phyloP scores from a whole-genome alignment of 2,329 filamentous ascomycete species.

The Talaromyces pinophilus region DNA sequence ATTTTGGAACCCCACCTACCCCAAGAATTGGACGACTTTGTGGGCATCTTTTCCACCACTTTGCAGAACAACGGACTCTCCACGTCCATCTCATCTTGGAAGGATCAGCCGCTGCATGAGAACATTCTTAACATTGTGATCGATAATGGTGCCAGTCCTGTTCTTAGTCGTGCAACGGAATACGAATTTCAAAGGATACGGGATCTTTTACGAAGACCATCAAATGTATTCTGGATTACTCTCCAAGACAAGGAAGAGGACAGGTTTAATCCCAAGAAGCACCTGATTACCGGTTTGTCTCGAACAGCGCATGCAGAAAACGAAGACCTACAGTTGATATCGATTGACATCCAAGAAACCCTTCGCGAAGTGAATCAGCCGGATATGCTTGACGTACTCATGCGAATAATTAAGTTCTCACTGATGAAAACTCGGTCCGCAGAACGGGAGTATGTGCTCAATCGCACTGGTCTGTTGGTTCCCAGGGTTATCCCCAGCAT shows the following conservation, averaged over 20 bases:
- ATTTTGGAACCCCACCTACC: background rate
- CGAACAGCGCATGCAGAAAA: constrained; percentile 5
- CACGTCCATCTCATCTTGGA: background rate
- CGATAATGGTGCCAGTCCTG: background rate
- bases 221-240: background rate
- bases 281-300: background rate
- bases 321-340: background rate
- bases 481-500: background rate
- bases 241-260: background rate
- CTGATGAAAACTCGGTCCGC: too few species aligned
- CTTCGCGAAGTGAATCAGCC: background rate
- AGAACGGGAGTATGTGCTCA: background rate
- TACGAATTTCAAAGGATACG: background rate
- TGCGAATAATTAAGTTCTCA: background rate
- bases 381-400: background rate
- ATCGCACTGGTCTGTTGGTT: background rate
- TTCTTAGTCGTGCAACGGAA: background rate
- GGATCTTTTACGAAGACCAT: background rate
- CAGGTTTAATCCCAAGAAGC: background rate
- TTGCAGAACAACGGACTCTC: background rate
- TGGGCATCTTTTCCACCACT: background rate
- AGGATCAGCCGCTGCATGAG: too few species aligned
- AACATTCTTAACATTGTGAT: background rate
- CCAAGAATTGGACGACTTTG: background rate
- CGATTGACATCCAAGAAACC: background rate